Percentiles rank a stretch among this genome's conserved stretches.
Evolutionary conservation across 495 filamentous ascomycete genomes (phyloP).

Genomic region (Lasiosphaeris hirsuta): DNA sequence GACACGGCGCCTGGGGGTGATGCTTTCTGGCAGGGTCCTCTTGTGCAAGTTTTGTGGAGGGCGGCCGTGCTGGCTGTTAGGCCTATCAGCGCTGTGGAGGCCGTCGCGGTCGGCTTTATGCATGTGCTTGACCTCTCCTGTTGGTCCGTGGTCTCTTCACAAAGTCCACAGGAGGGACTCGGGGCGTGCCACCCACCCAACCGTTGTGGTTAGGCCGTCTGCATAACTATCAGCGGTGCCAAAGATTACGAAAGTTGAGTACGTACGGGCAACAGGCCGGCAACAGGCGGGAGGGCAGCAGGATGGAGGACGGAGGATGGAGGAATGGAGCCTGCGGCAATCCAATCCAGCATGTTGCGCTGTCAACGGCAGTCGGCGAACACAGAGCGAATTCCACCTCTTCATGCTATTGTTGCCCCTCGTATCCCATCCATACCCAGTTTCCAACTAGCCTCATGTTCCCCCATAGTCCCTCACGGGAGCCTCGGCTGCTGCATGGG

Average conservation of each 20-base stretch:
- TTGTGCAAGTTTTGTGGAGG: conserved; percentile 30
- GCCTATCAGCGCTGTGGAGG: conserved; percentile 28
- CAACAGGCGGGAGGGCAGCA: no score
- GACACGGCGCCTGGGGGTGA: conserved; percentile 23
- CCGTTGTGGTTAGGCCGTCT: conserved; percentile 18
- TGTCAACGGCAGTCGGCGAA: background rate
- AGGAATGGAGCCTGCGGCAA: no score
- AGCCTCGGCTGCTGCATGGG: background rate
- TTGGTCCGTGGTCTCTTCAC: conserved; percentile 20
- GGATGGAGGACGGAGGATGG: no score
- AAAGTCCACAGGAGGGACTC: conserved; percentile 11
- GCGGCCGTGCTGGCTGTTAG: conserved; percentile 16
- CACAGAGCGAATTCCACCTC: background rate
- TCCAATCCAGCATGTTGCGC: no score
- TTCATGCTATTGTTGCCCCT: background rate
- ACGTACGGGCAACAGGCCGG: conserved; percentile 8
- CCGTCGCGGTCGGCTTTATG: conserved; percentile 27
- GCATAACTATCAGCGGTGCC: conserved; percentile 10
- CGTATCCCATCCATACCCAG: background rate
- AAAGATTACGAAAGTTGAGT: conserved; percentile 17
- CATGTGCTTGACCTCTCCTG: conserved; percentile 24
- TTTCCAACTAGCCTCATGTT: background rate
- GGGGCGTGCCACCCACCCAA: conserved; percentile 16
- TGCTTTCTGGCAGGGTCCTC: conserved; percentile 13
- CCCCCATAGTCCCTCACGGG: no score